Percentiles rank a stretch among this genome's conserved stretches.
Conservation (phyloP, 2,329 filamentous ascomycete genomes). For the Aciculosporium take region DNA sequence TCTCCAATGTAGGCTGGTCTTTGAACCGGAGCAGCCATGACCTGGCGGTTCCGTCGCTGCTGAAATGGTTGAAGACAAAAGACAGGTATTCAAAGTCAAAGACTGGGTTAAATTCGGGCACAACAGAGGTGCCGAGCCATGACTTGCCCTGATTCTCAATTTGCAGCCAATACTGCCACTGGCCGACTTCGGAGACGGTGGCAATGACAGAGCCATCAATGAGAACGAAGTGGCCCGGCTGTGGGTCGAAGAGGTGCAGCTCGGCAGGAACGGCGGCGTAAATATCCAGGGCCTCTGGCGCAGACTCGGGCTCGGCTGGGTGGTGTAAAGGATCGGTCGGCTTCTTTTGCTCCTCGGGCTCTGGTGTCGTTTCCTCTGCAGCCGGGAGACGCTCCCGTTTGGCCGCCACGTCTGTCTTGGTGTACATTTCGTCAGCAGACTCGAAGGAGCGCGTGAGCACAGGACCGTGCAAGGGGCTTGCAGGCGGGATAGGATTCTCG, state of each 20-base stretch:
- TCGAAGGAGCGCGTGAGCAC: slow-evolving; percentile 38
- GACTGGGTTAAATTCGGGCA: slow-evolving; percentile 89
- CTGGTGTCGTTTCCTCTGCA: slow-evolving; percentile 15
- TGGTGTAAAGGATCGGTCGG: neutral
- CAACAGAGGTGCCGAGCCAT: slow-evolving; percentile 75
- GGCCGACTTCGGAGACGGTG: slow-evolving; percentile 70
- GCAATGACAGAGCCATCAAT: slow-evolving; percentile 65
- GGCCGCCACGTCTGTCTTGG: slow-evolving; percentile 33
- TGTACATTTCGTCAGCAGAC: slow-evolving; percentile 42
- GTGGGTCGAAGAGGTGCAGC: slow-evolving; percentile 86
- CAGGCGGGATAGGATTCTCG: slow-evolving; percentile 48
- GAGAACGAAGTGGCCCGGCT: slow-evolving; percentile 68
- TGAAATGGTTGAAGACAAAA: slow-evolving; percentile 97
- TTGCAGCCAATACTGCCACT: slow-evolving; percentile 94
- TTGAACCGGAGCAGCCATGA: slow-evolving; percentile 93
- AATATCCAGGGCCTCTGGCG: slow-evolving; percentile 57
- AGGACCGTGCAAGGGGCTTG: slow-evolving; percentile 48
- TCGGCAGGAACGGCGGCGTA: slow-evolving; percentile 66
- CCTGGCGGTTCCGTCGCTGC: slow-evolving; percentile 74
- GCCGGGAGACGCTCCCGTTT: slow-evolving; percentile 27
- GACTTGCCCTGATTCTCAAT: slow-evolving; percentile 61
- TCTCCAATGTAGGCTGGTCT: slow-evolving; percentile 64
- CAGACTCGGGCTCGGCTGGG: slow-evolving; percentile 4
- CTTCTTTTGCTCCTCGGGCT: neutral
- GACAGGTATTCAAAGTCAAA: slow-evolving; percentile 99